phyloP scores from a whole-genome alignment of 176 grass and related monocot species.

The Carex parvula region DNA sequence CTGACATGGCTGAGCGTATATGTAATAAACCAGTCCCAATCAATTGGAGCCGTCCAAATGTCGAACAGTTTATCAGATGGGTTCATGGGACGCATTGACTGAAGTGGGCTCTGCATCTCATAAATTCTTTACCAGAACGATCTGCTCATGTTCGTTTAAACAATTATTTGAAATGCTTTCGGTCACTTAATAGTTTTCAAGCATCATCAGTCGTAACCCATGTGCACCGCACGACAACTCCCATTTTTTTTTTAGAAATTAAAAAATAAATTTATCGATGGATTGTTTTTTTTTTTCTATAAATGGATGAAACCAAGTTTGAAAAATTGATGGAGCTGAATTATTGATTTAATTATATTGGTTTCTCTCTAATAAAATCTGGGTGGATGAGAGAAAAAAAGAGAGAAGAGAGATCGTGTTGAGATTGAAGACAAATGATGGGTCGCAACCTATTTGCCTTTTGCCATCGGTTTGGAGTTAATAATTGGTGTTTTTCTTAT shows the following conservation, averaged over 20 bases:
- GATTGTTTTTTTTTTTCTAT: too few species aligned
- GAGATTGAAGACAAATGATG: too few species aligned
- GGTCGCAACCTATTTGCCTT: too few species aligned
- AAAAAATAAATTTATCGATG: too few species aligned
- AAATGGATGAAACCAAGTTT: too few species aligned
- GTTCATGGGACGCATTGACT: neutral
- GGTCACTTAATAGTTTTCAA: slow-evolving; percentile 24
- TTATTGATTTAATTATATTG: too few species aligned
- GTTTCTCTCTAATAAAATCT: too few species aligned
- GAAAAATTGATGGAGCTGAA: too few species aligned
- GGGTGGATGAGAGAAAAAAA: too few species aligned
- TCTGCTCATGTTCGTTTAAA: slow-evolving; percentile 1
- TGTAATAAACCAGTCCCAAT: neutral
- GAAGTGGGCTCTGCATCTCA: neutral
- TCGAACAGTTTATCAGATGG: neutral
- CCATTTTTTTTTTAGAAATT: neutral
- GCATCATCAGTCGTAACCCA: slow-evolving; percentile 1
- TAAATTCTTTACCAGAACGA: slow-evolving; percentile 23
- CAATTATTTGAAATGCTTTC: slow-evolving; percentile 22
- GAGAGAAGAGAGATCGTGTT: too few species aligned
- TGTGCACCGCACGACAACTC: neutral
- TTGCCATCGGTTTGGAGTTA: too few species aligned
- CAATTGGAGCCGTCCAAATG: neutral
- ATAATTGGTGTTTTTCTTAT: too few species aligned
- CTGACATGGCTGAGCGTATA: neutral